Conservation (phyloP, 1,139 yeast genomes). For the Geotrichum histeridarum region DNA sequence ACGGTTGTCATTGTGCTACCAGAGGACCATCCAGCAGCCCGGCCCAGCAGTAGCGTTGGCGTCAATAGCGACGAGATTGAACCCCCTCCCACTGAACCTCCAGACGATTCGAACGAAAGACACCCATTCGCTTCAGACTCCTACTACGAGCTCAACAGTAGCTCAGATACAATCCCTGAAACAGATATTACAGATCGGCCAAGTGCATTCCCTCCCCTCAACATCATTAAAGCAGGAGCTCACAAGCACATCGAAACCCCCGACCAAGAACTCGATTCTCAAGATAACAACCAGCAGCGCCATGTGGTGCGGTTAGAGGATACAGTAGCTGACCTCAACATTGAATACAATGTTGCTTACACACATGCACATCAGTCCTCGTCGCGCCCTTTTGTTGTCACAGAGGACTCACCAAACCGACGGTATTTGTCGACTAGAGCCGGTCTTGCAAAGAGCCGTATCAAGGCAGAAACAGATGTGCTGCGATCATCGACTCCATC, state of each 20-base stretch:
- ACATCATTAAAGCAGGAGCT: slow-evolving; percentile 7
- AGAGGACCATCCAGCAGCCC: not conserved
- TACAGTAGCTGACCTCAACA: slow-evolving; percentile 9
- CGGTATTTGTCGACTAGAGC: not conserved
- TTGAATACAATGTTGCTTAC: not conserved
- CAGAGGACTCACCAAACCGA: not conserved
- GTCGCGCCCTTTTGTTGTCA: not conserved
- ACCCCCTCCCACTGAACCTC: not conserved
- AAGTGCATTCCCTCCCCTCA: slow-evolving; percentile 7
- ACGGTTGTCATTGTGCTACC: slow-evolving; percentile 2
- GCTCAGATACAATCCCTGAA: slow-evolving; percentile 14
- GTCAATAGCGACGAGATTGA: not conserved
- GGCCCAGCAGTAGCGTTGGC: not conserved
- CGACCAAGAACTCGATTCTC: not conserved
- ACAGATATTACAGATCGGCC: slow-evolving; percentile 6
- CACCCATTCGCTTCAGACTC: not conserved
- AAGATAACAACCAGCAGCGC: not conserved
- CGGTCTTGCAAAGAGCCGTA: not conserved
- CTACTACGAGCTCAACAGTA: slow-evolving; percentile 5
- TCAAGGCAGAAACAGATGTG: not conserved
- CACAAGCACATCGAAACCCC: not conserved
- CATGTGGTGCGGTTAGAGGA: slow-evolving; percentile 3
- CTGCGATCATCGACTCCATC: too few species aligned
- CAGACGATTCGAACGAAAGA: not conserved
- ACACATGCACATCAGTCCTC: not conserved